phyloP scores from a whole-genome alignment of 164 flowering plant species.

The Litsea cubeba region DNA sequence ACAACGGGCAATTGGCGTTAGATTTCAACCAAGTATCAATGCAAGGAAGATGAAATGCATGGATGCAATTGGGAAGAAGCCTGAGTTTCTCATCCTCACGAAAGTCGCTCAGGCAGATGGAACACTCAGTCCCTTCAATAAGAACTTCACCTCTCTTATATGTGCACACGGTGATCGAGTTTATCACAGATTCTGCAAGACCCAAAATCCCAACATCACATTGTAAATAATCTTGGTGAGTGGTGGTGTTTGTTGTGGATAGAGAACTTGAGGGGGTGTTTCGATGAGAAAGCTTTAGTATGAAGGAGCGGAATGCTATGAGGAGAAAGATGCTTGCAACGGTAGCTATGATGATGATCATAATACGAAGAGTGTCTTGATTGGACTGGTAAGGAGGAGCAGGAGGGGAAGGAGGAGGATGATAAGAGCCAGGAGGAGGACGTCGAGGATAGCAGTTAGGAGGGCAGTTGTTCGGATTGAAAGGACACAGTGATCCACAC shows the following conservation, averaged over 20 bases:
- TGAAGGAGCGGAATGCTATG: slow-evolving; percentile 26
- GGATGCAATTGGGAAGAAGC: slow-evolving; percentile 52
- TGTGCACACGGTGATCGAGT: not conserved
- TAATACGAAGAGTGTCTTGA: slow-evolving; percentile 15
- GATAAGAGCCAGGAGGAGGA: not conserved
- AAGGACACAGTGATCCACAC: not conserved
- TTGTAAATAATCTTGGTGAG: slow-evolving; percentile 26
- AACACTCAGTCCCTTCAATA: slow-evolving; percentile 32
- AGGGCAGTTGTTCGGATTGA: not conserved
- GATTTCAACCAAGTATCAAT: slow-evolving; percentile 51
- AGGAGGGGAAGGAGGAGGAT: not conserved
- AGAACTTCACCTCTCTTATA: not conserved
- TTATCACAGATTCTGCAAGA: not conserved
- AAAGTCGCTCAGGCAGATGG: slow-evolving; percentile 48
- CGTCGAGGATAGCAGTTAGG: not conserved
- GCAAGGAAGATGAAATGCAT: slow-evolving; percentile 55
- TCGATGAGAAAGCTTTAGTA: slow-evolving; percentile 21
- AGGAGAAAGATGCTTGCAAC: slow-evolving; percentile 31
- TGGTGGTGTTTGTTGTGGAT: not conserved
- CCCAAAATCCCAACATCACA: not conserved
- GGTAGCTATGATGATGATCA: slow-evolving; percentile 21
- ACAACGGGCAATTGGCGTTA: slow-evolving; percentile 51
- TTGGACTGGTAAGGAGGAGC: not conserved
- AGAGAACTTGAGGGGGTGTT: slow-evolving; percentile 28
- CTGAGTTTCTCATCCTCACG: slow-evolving; percentile 42